Conservation (phyloP, 768 basidiomycete genomes). For the Leccinellum rugosiceps region DNA sequence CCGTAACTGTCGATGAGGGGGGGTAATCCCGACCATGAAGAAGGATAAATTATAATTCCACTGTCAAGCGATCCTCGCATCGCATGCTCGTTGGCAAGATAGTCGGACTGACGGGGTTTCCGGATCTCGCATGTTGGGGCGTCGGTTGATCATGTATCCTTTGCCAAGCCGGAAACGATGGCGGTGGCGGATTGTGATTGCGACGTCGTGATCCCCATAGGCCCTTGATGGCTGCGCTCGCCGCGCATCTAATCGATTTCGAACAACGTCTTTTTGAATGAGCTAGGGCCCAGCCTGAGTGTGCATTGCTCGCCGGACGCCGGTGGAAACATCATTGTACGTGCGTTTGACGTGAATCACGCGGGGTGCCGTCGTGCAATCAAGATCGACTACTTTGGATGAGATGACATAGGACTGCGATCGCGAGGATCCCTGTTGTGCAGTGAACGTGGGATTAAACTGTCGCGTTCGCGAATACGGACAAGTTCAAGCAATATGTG, state of each 20-base stretch:
- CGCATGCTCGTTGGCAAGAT: background rate
- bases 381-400: background rate
- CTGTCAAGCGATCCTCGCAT: background rate
- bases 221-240: background rate
- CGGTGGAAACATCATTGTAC: no score
- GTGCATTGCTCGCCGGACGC: background rate
- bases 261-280: background rate
- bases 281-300: background rate
- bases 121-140: background rate
- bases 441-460: no score
- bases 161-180: background rate
- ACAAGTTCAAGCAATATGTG: no score
- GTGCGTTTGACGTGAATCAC: background rate
- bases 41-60: background rate
- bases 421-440: no score
- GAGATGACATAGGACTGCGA: background rate
- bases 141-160: background rate
- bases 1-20: conserved; percentile 9
- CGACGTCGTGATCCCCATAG: background rate
- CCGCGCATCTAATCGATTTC: background rate
- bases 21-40: conserved; percentile 7
- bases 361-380: background rate
- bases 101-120: no score
- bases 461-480: no score
- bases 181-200: background rate